Percentiles rank a stretch among this genome's conserved stretches.
Evolutionary conservation across 768 basidiomycete genomes (phyloP).

Genomic region (Dacryopinax primogenitus): DNA sequence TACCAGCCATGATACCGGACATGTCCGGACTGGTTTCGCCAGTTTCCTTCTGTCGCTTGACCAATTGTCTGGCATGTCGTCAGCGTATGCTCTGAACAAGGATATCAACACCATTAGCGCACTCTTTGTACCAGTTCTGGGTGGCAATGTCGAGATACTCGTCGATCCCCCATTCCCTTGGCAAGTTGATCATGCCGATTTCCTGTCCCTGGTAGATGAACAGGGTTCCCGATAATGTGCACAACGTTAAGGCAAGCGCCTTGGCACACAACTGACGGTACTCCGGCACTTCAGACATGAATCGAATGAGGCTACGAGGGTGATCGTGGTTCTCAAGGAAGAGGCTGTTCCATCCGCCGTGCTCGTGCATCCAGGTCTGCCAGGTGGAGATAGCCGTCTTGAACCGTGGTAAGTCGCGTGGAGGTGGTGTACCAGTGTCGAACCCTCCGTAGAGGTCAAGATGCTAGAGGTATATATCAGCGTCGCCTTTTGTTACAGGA

Average conservation of each 20-base stretch:
- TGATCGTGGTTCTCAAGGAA: conserved; percentile 65
- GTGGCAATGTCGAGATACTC: conserved; percentile 61
- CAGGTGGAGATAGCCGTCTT: conserved; percentile 36
- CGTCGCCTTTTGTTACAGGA: conserved; percentile 54
- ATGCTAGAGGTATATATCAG: conserved; percentile 32
- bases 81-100: too few relatives aligned
- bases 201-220: conserved; percentile 70
- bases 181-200: conserved; percentile 52
- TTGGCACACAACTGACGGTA: conserved; percentile 52
- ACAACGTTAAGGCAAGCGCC: conserved; percentile 49
- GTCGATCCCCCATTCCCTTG: conserved; percentile 49
- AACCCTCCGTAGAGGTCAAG: background rate
- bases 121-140: conserved; percentile 47
- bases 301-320: conserved; percentile 49
- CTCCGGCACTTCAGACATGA: conserved; percentile 43
- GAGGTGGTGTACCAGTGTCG: conserved; percentile 32
- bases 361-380: conserved; percentile 45
- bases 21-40: conserved; percentile 40
- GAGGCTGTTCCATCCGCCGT: conserved; percentile 56
- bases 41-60: background rate
- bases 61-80: conserved; percentile 20
- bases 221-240: conserved; percentile 52
- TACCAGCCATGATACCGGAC: conserved; percentile 44
- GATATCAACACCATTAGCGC: conserved; percentile 21
- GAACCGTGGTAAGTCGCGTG: conserved; percentile 34